A percentile compares a stretch with the other conserved stretches of the same genome.
phyloP scores from a whole-genome alignment of 805 yeast species.

The Ogataea paraovalis region DNA sequence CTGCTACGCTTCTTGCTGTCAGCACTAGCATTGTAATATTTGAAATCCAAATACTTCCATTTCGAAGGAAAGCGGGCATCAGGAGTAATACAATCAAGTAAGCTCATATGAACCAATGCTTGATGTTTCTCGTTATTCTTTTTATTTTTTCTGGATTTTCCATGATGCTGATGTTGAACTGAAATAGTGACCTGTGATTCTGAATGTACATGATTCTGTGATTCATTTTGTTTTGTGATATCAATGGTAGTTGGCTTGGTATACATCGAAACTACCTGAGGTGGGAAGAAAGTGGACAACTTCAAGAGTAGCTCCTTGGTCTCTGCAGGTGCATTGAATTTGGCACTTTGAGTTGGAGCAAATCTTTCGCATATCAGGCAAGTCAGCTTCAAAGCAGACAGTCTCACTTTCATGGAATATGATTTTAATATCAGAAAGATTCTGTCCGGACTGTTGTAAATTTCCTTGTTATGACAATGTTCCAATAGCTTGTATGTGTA shows the following conservation, averaged over 20 bases:
- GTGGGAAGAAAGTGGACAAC: conserved; percentile 42
- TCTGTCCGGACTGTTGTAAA: conserved; percentile 64
- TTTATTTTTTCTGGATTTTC: conserved; percentile 26
- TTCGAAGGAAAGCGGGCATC: conserved; percentile 42
- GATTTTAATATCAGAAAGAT: conserved; percentile 55
- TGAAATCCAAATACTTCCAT: conserved; percentile 54
- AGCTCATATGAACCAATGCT: conserved; percentile 22
- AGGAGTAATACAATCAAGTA: conserved; percentile 29
- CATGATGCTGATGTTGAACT: conserved; percentile 8
- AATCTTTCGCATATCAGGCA: conserved; percentile 62
- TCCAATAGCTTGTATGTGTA: conserved; percentile 64
- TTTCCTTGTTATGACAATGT: conserved; percentile 61
- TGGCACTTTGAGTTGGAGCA: conserved; percentile 40
- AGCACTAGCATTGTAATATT: conserved; percentile 40
- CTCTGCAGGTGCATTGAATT: conserved; percentile 40
- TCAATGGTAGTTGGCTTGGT: conserved; percentile 13
- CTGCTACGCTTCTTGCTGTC: conserved; percentile 3
- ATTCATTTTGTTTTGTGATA: conserved; percentile 1
- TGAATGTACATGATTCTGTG: neutral
- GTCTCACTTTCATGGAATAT: conserved; percentile 55
- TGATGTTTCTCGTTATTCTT: conserved; percentile 9
- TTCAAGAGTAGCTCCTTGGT: conserved; percentile 45
- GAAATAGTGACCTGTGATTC: neutral
- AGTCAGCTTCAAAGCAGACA: conserved; percentile 48
- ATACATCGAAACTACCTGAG: conserved; percentile 31